Evolutionary conservation across 495 filamentous ascomycete genomes (phyloP).

Genomic region (Aspergillus sclerotiicarbonarius): DNA sequence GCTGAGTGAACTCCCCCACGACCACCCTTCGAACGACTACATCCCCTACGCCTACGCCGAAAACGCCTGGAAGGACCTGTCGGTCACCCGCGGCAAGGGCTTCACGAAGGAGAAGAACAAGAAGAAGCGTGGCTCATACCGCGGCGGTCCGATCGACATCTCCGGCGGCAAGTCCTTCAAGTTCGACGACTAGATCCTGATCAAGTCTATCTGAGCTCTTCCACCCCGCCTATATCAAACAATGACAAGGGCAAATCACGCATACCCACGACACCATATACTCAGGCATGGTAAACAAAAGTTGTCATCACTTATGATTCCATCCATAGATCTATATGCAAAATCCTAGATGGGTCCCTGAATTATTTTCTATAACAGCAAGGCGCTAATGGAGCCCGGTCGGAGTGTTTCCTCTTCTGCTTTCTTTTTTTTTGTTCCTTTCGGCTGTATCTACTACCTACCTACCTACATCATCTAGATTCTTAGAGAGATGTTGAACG

Average conservation of each 20-base stretch:
- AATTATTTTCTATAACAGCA: conserved; percentile 18
- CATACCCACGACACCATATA: too few species aligned
- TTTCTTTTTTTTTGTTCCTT: neutral
- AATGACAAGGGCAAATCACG: too few species aligned
- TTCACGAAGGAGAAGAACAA: conserved; percentile 99
- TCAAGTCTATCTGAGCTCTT: neutral
- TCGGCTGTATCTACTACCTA: neutral
- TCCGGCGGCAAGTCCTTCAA: conserved; percentile 68
- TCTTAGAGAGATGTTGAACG: too few species aligned
- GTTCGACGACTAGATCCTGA: conserved; percentile 68
- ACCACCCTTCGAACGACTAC: conserved; percentile 68
- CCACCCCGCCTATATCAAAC: neutral
- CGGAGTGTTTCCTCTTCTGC: conserved; percentile 11
- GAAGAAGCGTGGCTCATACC: conserved; percentile 79
- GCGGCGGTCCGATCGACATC: conserved; percentile 80
- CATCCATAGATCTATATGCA: conserved; percentile 18
- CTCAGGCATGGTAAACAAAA: too few species aligned
- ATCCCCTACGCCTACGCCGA: conserved; percentile 84
- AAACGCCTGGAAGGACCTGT: conserved; percentile 80
- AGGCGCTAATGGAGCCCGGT: conserved; percentile 30
- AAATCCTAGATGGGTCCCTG: neutral
- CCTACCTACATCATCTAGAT: too few species aligned
- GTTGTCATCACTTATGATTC: conserved; percentile 5
- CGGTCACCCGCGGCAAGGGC: conserved; percentile 88
- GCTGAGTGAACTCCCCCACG: conserved; percentile 43